Percentiles rank a stretch among this genome's conserved stretches.
Evolutionary conservation across 768 basidiomycete species (phyloP).

Genomic region (Boletus rex-veris): DNA sequence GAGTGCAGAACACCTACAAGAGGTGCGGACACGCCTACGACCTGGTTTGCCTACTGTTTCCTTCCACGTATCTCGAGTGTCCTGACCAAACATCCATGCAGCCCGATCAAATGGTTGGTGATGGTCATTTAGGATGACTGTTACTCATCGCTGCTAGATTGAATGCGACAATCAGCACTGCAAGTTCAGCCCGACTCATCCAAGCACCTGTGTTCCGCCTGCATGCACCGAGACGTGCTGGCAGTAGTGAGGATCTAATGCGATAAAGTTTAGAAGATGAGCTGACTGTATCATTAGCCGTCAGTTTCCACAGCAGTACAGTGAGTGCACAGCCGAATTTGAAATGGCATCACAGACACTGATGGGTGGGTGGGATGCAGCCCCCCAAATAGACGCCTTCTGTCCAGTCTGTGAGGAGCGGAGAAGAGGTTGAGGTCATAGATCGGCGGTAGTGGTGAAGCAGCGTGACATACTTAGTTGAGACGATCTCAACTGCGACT

Average conservation of each 20-base stretch:
- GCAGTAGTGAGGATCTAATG: conserved; percentile 60
- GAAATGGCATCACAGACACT: conserved; percentile 8
- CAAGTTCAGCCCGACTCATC: conserved; percentile 69
- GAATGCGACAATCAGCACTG: conserved; percentile 62
- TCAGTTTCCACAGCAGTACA: conserved; percentile 67
- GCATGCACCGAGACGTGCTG: conserved; percentile 63
- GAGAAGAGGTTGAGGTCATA: conserved; percentile 4
- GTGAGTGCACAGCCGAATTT: conserved; percentile 39
- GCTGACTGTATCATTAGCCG: conserved; percentile 43
- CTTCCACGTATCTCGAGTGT: conserved; percentile 5
- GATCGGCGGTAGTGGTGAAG: conserved; percentile 3
- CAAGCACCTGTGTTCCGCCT: conserved; percentile 51
- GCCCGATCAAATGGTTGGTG: conserved; percentile 59
- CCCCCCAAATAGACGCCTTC: conserved; percentile 33
- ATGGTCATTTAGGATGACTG: background rate
- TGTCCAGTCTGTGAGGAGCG: conserved; percentile 32
- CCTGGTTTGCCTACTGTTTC: conserved; percentile 40
- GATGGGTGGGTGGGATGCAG: conserved; percentile 23
- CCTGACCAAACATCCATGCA: conserved; percentile 26
- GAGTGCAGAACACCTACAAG: conserved; percentile 62
- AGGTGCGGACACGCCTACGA: conserved; percentile 53
- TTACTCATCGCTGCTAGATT: conserved; percentile 42
- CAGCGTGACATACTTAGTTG: conserved; percentile 13
- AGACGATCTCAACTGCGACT: conserved; percentile 25
- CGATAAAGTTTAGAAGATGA: conserved; percentile 6